Conservation (phyloP, 495 filamentous ascomycete genomes). For the Talaromyces adpressus region DNA sequence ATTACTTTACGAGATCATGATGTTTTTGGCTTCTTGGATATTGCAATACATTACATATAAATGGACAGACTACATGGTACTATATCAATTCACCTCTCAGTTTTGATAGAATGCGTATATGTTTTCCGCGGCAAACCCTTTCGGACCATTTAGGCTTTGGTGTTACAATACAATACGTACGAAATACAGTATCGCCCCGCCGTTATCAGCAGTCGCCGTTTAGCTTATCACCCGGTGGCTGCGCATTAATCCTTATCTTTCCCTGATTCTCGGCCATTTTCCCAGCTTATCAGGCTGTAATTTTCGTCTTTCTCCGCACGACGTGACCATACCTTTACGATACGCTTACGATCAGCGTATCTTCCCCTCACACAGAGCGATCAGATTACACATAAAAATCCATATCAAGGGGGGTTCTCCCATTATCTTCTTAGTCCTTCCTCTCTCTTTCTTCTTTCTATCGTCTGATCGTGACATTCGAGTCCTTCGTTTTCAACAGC, state of each 20-base stretch:
- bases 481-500: not conserved
- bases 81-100: no score
- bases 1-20: not conserved
- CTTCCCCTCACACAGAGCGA: not conserved
- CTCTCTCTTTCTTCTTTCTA: not conserved
- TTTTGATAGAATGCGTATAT: not conserved
- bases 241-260: not conserved
- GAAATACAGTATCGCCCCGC: not conserved
- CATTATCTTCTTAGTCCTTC: not conserved
- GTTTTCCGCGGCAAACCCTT: constrained; percentile 5
- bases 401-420: not conserved
- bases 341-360: not conserved
- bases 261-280: not conserved
- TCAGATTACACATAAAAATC: not conserved
- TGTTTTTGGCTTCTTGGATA: not conserved
- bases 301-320: not conserved
- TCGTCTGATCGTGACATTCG: not conserved
- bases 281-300: not conserved
- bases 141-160: not conserved
- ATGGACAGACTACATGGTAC: not conserved
- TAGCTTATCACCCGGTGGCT: not conserved
- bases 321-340: not conserved
- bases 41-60: not conserved
- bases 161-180: not conserved
- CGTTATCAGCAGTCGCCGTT: not conserved